A percentile compares a stretch with the other conserved stretches of the same genome.
Conservation (phyloP, 2,329 filamentous ascomycete genomes). For the Chaetothyriales sp. region DNA sequence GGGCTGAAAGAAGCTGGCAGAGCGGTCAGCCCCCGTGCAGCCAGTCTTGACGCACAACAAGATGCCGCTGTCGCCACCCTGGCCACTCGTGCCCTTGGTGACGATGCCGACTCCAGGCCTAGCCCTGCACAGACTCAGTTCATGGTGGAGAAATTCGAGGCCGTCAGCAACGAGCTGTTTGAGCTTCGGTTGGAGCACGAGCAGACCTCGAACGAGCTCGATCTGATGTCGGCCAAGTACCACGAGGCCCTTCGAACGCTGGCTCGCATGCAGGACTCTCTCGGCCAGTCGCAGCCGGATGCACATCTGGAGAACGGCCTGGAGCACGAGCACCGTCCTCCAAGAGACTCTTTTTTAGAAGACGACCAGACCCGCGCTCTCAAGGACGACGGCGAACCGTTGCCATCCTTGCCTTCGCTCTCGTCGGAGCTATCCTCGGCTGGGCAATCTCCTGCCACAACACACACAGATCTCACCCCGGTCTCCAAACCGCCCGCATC, state of each 20-base stretch:
- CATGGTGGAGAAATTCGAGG: slow-evolving; percentile 83
- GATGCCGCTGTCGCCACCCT: slow-evolving; percentile 22
- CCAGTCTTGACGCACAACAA: slow-evolving; percentile 21
- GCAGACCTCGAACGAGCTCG: slow-evolving; percentile 62
- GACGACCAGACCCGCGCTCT: slow-evolving; percentile 43
- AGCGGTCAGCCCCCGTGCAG: no score
- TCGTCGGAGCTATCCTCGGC: slow-evolving; percentile 87
- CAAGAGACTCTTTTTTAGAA: slow-evolving; percentile 52
- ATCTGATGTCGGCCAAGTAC: slow-evolving; percentile 73
- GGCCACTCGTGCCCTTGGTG: background rate
- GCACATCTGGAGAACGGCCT: slow-evolving; percentile 26
- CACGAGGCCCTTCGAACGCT: slow-evolving; percentile 72
- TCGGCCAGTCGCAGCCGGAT: slow-evolving; percentile 58
- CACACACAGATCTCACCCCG: slow-evolving; percentile 27
- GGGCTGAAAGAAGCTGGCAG: slow-evolving; percentile 5
- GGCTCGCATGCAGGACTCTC: slow-evolving; percentile 68
- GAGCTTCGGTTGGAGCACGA: slow-evolving; percentile 87
- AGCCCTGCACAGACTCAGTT: slow-evolving; percentile 71
- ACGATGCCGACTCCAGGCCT: slow-evolving; percentile 36
- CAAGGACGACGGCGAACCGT: slow-evolving; percentile 50
- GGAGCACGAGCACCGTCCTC: slow-evolving; percentile 17
- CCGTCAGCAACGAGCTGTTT: slow-evolving; percentile 77
- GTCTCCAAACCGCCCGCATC: slow-evolving; percentile 9
- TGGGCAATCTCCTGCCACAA: slow-evolving; percentile 56
- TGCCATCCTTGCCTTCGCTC: slow-evolving; percentile 74